Conservation (phyloP, 768 basidiomycete species). For the Neoboletus magnificus region DNA sequence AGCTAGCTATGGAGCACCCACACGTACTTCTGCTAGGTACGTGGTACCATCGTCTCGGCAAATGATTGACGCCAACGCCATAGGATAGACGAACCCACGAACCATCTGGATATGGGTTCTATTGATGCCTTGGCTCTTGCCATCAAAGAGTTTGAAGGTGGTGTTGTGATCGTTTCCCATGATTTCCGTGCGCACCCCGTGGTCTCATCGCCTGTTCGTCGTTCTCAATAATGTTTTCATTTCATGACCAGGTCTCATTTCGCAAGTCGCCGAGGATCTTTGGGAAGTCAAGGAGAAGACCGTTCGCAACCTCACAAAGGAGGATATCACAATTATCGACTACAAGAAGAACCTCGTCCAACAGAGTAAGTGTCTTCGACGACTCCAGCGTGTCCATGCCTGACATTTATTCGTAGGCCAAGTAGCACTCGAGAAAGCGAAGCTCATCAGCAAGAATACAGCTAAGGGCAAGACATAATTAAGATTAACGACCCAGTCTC, state of each 20-base stretch:
- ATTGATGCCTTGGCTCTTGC: conserved; percentile 95
- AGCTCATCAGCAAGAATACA: conserved; percentile 84
- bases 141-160: conserved; percentile 96
- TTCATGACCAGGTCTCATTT: conserved; percentile 70
- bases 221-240: conserved; percentile 8
- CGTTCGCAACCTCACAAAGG: conserved; percentile 87
- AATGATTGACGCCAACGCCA: conserved; percentile 1
- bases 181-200: conserved; percentile 80
- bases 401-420: conserved; percentile 48
- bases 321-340: conserved; percentile 86
- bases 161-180: conserved; percentile 99
- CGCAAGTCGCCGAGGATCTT: conserved; percentile 96
- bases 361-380: conserved; percentile 52
- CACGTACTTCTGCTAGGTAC: conserved; percentile 84
- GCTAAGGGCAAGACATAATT: conserved; percentile 62
- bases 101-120: conserved; percentile 96
- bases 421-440: conserved; percentile 88
- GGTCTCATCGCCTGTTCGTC: background rate
- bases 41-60: conserved; percentile 24
- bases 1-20: conserved; percentile 96
- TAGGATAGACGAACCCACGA: conserved; percentile 82
- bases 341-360: conserved; percentile 88
- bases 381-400: background rate
- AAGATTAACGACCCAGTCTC: background rate
- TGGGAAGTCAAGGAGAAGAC: conserved; percentile 98